Base-by-base conservation (phyloP, 75 land plant genomes). In the Picea sitchensis region DNA sequence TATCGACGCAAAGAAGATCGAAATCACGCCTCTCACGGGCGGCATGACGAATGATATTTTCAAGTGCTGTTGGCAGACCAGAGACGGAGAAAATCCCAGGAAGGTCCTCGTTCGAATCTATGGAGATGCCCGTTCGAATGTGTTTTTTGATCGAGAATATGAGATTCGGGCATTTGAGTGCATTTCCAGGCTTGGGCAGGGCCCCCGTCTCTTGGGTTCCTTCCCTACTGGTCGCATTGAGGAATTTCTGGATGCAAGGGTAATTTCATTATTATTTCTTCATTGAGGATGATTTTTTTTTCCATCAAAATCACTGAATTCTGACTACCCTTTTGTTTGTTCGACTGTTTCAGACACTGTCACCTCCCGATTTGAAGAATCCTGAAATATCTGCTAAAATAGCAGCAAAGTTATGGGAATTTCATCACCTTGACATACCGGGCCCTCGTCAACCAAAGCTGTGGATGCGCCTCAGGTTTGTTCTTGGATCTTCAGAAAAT, bases 181-280 rank as follows among this genome's bases (percentile, higher is more conserved):
- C 26, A 26, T 26, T 26, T 26, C 26, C 26, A 26, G 26, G 26
- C 26, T 26, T 26, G 26, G 26, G 26, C 26, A 26, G 26, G 26
- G 26, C 26, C 26, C 26, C 26, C 85, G 86, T 0, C 87, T 96
- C 20, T 90, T 96, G 20, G 95, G 89, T 12, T 81, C 91, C 20
- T 96, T 96, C 76, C 64, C 86, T 0, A 88, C 84, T 67, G 99
- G 99, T 4, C 85, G 99, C 13, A 79, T 96, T 61, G 99, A 96
- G 81, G 99, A 96, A 80, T 96, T 96, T 82, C 85, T 96, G 58
- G 88, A 91, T 87, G 99, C 99, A 17, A 83, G 92, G 88, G 99
- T 94, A 83, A 73, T 44, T 26, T 26, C 26, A 26, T 26, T 26
- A 26, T 26, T 26, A 26, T 26, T 26, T 26, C 26, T 26, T 26